Base-by-base conservation (phyloP, 2,329 filamentous ascomycete species). In the Cryphonectria naterciae region DNA sequence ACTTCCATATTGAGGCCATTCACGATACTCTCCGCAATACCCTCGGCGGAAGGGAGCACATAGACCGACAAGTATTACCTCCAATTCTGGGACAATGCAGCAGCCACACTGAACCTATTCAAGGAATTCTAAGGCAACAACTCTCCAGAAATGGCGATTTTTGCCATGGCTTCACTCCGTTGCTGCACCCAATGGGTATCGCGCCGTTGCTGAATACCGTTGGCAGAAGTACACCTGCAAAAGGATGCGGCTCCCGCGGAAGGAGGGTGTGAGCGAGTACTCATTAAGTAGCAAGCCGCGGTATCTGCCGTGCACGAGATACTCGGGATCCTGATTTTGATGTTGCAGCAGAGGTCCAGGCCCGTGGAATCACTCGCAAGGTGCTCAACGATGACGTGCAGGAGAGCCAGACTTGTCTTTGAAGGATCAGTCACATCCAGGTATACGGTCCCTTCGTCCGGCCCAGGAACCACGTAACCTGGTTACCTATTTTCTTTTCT, bases 271-370 rank as follows among this genome's bases (percentile, higher is more conserved):
- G 39, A 6, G 25, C 39, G 56, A 39, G 54, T 56, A 19, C 52
- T 6, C 22, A 6, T 46, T 5, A 22, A 19, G 6, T 22, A 46
- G 43, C 43, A 39, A 49, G 37, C 66, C 5, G 63, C 63, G 4
- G 22, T 70, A 0, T 17, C 25, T 15, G 54, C 46, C 11, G 52
- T 70, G 1, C 56, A 68, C 41, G 67, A 62, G 58, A 67, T 41
- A 8, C 68, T 70, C 11, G 64, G 68, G 25, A 61, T 49, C 49
- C 35, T 70, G 19, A 41, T 70, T 1, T 65, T 60, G 17, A n/a
- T 61, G 60, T 25, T 70, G 52, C 64, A 72, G 52, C 60, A 70
- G 60, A 65, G 70, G 35, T 65, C 65, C 22, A 68, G 22, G 37
- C 64, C 56, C 17, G 5, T 65, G 41, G 6, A 11, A 28, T n/a